Conservation (phyloP, 805 yeast genomes). For the Nakazawaea siamensis region DNA sequence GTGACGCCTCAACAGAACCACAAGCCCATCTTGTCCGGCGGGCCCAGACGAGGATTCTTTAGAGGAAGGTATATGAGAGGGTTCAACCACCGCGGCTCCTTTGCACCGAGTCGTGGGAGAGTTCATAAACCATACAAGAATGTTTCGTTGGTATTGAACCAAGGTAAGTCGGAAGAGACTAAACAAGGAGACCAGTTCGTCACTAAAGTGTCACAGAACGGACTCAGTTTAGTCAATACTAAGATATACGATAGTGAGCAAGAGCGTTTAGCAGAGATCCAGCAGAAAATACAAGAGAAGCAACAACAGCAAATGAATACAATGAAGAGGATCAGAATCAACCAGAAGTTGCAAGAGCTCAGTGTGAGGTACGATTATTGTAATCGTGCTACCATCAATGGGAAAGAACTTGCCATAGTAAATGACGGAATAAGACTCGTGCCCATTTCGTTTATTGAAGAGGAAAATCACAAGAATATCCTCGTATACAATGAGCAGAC, state of each 20-base stretch:
- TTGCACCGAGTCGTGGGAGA: slow-evolving; percentile 13
- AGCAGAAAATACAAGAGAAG: slow-evolving; percentile 15
- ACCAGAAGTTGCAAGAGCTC: slow-evolving; percentile 20
- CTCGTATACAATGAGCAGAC: slow-evolving; percentile 3
- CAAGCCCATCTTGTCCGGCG: too few species aligned
- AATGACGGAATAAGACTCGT: slow-evolving; percentile 31
- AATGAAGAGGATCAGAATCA: slow-evolving; percentile 12
- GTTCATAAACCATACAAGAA: slow-evolving; percentile 17
- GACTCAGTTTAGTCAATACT: slow-evolving; percentile 30
- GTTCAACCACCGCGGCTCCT: slow-evolving; percentile 13
- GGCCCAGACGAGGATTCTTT: slow-evolving; percentile 5
- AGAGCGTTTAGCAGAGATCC: slow-evolving; percentile 14
- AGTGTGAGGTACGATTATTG: slow-evolving; percentile 30
- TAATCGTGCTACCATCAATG: slow-evolving; percentile 36
- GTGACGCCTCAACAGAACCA: too few species aligned
- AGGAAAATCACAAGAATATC: slow-evolving; percentile 1
- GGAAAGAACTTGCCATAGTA: slow-evolving; percentile 34
- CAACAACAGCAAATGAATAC: slow-evolving; percentile 11
- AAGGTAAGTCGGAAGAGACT: slow-evolving; percentile 12
- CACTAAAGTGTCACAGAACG: slow-evolving; percentile 24
- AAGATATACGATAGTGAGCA: slow-evolving; percentile 25
- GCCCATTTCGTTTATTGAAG: slow-evolving; percentile 19
- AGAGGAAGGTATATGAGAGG: slow-evolving; percentile 13
- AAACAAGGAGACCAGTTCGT: slow-evolving; percentile 14
- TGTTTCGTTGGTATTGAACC: slow-evolving; percentile 23